A percentile compares a stretch with the other conserved stretches of the same genome.
Conservation (phyloP, 2,329 filamentous ascomycete genomes). For the Pezizomycotina sp. region DNA sequence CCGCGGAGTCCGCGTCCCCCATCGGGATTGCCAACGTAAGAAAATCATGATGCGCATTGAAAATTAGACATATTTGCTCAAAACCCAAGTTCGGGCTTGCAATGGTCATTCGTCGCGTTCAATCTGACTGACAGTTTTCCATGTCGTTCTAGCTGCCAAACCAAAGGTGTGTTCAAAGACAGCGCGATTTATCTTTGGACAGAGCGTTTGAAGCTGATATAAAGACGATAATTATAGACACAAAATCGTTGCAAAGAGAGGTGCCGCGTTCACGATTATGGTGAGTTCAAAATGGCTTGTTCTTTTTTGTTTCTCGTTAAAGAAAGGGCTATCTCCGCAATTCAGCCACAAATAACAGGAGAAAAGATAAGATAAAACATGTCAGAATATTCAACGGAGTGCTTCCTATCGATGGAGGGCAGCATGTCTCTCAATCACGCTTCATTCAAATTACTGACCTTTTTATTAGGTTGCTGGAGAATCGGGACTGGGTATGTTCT, state of each 20-base stretch:
- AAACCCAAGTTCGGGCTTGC: too few species aligned
- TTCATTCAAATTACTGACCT: constrained; percentile 24
- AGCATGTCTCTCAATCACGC: background rate
- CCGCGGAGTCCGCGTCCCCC: constrained; percentile 44
- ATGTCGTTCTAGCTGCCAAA: constrained; percentile 42
- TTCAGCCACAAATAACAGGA: too few species aligned
- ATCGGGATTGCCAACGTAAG: constrained; percentile 61
- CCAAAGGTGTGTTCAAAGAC: constrained; percentile 41
- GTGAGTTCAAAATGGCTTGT: too few species aligned
- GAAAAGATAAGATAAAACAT: too few species aligned
- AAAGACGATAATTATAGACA: constrained; percentile 36
- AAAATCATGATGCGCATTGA: constrained; percentile 23
- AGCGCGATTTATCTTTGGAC: too few species aligned
- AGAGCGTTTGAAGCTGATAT: too few species aligned
- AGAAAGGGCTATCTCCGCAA: constrained; percentile 23
- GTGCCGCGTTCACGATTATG: constrained; percentile 98
- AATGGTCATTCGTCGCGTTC: background rate
- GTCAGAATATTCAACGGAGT: too few species aligned
- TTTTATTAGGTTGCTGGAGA: constrained; percentile 73
- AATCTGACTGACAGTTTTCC: constrained; percentile 37
- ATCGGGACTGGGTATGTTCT: constrained; percentile 49
- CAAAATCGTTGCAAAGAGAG: constrained; percentile 64
- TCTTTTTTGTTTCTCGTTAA: too few species aligned
- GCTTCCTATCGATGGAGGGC: too few species aligned
- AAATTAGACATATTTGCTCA: too few species aligned